A percentile compares a stretch with the other conserved stretches of the same genome.
Conservation (phyloP, 495 filamentous ascomycete species). For the Daldinia vernicosa region DNA sequence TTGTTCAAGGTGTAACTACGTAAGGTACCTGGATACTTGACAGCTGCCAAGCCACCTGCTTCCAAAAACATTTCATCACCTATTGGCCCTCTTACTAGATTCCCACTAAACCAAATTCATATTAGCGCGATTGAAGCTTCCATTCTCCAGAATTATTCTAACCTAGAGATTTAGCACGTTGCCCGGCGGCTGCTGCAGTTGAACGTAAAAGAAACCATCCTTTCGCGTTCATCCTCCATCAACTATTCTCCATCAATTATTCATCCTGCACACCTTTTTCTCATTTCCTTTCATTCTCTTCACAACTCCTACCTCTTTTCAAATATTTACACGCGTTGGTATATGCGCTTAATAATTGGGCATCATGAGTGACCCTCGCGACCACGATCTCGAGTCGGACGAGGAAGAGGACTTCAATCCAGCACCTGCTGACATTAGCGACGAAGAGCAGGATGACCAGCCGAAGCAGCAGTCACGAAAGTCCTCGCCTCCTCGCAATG, state of each 20-base stretch:
- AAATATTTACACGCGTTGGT: neutral
- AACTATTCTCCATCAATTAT: constrained; percentile 6
- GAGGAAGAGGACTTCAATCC: constrained; percentile 88
- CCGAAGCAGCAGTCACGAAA: constrained; percentile 38
- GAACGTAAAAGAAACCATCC: constrained; percentile 36
- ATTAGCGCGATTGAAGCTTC: constrained; percentile 23
- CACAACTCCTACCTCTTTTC: neutral
- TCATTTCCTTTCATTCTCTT: constrained; percentile 5
- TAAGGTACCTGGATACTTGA: neutral
- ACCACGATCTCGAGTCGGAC: constrained; percentile 65
- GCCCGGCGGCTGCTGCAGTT: constrained; percentile 19
- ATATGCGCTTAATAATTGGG: constrained; percentile 26
- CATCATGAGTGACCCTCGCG: constrained; percentile 56
- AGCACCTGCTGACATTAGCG: constrained; percentile 70
- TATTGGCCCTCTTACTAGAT: neutral
- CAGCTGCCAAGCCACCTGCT: neutral
- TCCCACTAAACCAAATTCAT: neutral
- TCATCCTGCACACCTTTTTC: neutral
- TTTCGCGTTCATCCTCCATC: constrained; percentile 5
- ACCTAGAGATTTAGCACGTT: constrained; percentile 32
- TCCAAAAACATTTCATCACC: constrained; percentile 5
- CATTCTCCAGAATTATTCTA: constrained; percentile 30
- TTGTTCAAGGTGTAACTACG: too few species aligned
- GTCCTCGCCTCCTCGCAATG: constrained; percentile 36
- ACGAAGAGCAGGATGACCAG: constrained; percentile 63